Evolutionary conservation across 2,329 filamentous ascomycete species (phyloP), one percentile per base, ranked within the genome.

Genomic region (Penicillium janthinellum): DNA sequence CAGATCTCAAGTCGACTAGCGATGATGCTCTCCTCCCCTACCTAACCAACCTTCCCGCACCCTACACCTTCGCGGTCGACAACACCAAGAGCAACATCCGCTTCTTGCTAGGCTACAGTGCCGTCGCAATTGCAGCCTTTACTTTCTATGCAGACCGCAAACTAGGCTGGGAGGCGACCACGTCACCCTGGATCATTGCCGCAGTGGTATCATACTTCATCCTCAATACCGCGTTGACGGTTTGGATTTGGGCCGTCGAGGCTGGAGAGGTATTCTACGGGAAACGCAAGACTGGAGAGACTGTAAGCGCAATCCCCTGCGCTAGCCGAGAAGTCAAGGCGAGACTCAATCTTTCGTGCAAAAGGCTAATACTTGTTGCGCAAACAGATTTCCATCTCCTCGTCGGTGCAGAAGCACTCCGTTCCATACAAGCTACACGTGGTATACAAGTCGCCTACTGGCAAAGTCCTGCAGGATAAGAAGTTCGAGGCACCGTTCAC

Each of bases 11-110:
- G 79, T 96, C 95, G 81, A 96, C 93, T 41, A 92, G 91, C 67
- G 95, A 99, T 80, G 95, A 99, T 79, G 92, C 93, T 58, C 88
- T 99, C 61, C 88, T 90, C 60, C 92, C 95, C 79, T 98, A 98
- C 81, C 88, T 99, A 64, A 94, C 91, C 78, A 90, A 88, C 35
- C 87, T 98, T n/a, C 75, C 88, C 84, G 71, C 75, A 20, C 77
- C 77, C 20, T 78, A 78, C 65, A 72, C 73, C 67, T 97, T 97
- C 82, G 85, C 81, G 64, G 92, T 96, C 78, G 88, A 90, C 64
- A 89, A 98, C 79, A 84, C 79, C 59, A 87, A 95, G 50, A 87
- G 88, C 70, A 93, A 98, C 72, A 85, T 96, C 50, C 91, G 92
- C 56, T 87, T 99, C 48, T 84, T 82, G 0, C 83, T 99, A 8